Base-by-base conservation (phyloP, 345 rosid genomes). In the Trapa incisa region DNA sequence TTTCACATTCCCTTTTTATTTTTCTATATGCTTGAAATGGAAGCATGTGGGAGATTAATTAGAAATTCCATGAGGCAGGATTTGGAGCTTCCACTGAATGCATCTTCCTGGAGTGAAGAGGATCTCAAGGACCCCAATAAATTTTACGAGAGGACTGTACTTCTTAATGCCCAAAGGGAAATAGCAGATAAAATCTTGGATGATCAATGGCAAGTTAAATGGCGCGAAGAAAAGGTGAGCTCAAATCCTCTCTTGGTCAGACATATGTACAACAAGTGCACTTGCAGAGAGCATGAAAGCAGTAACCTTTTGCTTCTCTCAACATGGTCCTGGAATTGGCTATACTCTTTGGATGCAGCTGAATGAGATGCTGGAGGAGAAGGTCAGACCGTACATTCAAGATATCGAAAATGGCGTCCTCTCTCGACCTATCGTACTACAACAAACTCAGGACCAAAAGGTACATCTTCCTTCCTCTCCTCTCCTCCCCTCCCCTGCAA, bases 101-200 rank as follows among this genome's bases (percentile, higher is more conserved):
- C 83, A 37, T 86, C 89, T 62, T 88, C 88, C 61, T 92, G 98
- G 96, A 89, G 85, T 67, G 93, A 89, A 77, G 91, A 87, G 35
- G 96, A 92, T 70, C 98, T 87, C 66, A 89, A 80, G 79, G 83
- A 82, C 72, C 96, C 96, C 0, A 69, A 82, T 67, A 92, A 82
- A 65, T 78, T 89, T 52, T 87, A 89, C 65, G 96, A 92, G 88
- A 92, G 85, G 89, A 88, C 89, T n/a, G 82, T 92, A 70, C 96
- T 92, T 69, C 86, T 92, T 58, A 89, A 88, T 72, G 98, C 98
- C 45, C 98, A 92, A 75, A 88, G 92, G 75, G 96, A 92, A 76
- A 86, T 87, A 58, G 89, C 96, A 35, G 85, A 88, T 54, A 86
- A 81, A 73, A 79, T 92, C 54, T 78, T 92, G 85, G 96, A 92